Base-by-base conservation (phyloP, 257 asterid genomes). In the Capsicum pubescens region DNA sequence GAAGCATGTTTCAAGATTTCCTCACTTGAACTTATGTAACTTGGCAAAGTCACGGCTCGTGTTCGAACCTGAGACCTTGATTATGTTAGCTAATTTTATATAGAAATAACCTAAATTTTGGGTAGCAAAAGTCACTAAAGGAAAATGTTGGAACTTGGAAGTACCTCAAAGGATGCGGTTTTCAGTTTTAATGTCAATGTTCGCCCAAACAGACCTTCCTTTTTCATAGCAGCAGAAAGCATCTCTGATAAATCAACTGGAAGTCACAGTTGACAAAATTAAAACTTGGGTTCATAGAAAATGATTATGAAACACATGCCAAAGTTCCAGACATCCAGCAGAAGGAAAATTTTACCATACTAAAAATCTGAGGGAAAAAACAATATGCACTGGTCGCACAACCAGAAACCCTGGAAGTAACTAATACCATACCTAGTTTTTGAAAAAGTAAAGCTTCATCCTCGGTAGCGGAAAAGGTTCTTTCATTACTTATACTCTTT, bases 101-200 rank as follows among this genome's bases (percentile, higher is more conserved):
- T 7, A 74, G 26, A 76, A 8, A 76, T 2, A 19, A 13, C 81
- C 63, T 52, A 26, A 76, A 76, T 52, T 15, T 39, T 21, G 26
- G 54, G 63, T 3, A 76, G 60, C 16, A 50, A 52, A 46, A 15
- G 60, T 36, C 84, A 67, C 44, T 82, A 35, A 46, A 63, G 63
- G 83, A 39, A 77, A 77, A 72, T 32, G 35, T 36, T 17, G 55
- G 42, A 66, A 81, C n/a, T 36, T 17, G 42, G 42, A 66, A 81
- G 80, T 85, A 97, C 99, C 98, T 97, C 98, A 88, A 97, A 96
- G 63, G 87, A 89, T 81, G 98, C 84, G 76, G 98, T 93, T 88
- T 97, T 97, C 92, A 97, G 86, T 90, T 97, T 97, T 66, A 95
- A 83, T 17, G 98, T 97, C 91, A 97, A 88, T 78, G 98, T 97